Evolutionary conservation across 768 basidiomycete species (phyloP).

Genomic region (Russula griseocarnosa): DNA sequence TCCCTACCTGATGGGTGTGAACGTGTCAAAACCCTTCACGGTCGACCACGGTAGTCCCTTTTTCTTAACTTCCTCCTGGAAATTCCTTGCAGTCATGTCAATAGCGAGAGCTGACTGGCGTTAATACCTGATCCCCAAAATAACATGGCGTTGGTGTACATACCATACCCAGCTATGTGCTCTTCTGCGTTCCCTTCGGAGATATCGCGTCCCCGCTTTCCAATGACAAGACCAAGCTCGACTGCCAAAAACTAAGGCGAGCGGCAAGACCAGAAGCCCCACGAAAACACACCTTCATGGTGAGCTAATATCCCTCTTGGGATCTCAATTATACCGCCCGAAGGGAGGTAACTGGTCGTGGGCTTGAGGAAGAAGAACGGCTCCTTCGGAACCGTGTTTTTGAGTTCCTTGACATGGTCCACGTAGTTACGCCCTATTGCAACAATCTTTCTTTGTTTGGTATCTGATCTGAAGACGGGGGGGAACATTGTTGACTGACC

Average conservation of each 20-base stretch:
- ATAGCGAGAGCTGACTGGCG: slow-evolving; percentile 70
- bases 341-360: slow-evolving; percentile 78
- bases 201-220: slow-evolving; percentile 82
- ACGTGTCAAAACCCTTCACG: slow-evolving; percentile 96
- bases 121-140: not conserved
- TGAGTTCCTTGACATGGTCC: slow-evolving; percentile 88
- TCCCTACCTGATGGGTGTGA: slow-evolving; percentile 80
- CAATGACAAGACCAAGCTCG: slow-evolving; percentile 96
- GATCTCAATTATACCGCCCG: slow-evolving; percentile 82
- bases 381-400: slow-evolving; percentile 83
- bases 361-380: slow-evolving; percentile 99
- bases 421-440: slow-evolving; percentile 95
- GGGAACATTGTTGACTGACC: not conserved
- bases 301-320: slow-evolving; percentile 81
- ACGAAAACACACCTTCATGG: slow-evolving; percentile 67
- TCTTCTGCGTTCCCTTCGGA: slow-evolving; percentile 62
- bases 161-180: slow-evolving; percentile 91
- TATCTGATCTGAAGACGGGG: slow-evolving; percentile 13
- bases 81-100: slow-evolving; percentile 94
- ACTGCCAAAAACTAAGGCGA: slow-evolving; percentile 45
- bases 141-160: slow-evolving; percentile 25
- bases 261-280: not conserved
- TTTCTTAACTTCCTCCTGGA: slow-evolving; percentile 90
- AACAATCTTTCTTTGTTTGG: slow-evolving; percentile 57
- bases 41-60: slow-evolving; percentile 97